Evolutionary conservation across 371 early-diverging fungal genomes (phyloP).

Genomic region (Neoconidiobolus thromboides): DNA sequence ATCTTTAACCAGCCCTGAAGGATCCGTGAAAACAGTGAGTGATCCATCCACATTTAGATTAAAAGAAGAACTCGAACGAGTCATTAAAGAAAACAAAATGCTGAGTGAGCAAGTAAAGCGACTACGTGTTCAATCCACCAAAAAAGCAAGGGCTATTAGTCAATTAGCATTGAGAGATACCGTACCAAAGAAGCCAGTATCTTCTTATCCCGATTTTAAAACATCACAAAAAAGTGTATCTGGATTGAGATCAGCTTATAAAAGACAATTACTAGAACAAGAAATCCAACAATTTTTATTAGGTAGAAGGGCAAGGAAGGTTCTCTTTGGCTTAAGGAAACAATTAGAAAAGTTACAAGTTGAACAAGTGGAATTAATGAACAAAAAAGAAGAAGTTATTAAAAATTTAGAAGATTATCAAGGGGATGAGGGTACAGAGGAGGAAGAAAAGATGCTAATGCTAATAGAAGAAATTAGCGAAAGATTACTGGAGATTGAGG

Average conservation of each 20-base stretch:
- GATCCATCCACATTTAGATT: too few relatives aligned
- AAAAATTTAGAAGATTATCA: background rate
- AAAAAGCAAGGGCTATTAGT: background rate
- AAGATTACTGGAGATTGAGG: background rate
- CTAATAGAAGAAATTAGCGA: background rate
- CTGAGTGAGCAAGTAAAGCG: too few relatives aligned
- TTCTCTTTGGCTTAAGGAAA: background rate
- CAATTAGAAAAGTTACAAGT: background rate
- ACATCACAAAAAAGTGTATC: background rate
- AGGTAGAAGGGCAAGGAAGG: background rate
- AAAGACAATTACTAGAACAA: slow-evolving; percentile 1
- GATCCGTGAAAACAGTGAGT: too few relatives aligned
- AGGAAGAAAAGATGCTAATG: background rate
- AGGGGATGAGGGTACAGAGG: background rate
- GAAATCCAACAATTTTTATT: slow-evolving; percentile 2
- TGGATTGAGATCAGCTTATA: background rate
- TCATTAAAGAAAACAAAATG: too few relatives aligned
- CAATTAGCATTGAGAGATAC: background rate
- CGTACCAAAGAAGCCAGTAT: background rate
- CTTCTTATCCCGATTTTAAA: slow-evolving; percentile 4
- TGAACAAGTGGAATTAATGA: background rate
- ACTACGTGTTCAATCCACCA: background rate
- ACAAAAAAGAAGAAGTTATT: background rate
- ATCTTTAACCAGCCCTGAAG: too few relatives aligned
- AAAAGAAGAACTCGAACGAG: too few relatives aligned